Percentiles rank a stretch among this genome's conserved stretches.
Evolutionary conservation across 2,329 filamentous ascomycete species (phyloP).

Genomic region (Aureobasidium sp.): DNA sequence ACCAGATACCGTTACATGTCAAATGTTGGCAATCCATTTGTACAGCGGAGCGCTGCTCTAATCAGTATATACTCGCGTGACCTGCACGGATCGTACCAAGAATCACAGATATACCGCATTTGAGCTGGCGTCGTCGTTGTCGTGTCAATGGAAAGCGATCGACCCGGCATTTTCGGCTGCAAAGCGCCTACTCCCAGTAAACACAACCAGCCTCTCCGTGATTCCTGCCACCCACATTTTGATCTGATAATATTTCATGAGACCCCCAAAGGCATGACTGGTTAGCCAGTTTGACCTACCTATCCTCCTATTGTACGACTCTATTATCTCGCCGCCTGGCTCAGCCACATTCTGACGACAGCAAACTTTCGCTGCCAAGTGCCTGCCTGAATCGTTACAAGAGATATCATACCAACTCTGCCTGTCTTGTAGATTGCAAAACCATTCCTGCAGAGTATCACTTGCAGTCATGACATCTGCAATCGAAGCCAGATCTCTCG

Average conservation of each 20-base stretch:
- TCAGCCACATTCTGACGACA: conserved; percentile 16
- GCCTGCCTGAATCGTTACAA: not conserved
- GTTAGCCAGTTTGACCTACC: not conserved
- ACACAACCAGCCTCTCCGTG: not conserved
- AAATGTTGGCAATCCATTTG: not conserved
- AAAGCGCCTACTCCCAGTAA: not conserved
- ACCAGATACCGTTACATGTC: not conserved
- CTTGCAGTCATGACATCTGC: conserved; percentile 18
- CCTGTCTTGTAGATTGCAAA: not conserved
- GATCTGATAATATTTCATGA: not conserved
- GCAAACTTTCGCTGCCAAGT: conserved; percentile 2
- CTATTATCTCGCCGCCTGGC: not conserved
- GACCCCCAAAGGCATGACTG: not conserved
- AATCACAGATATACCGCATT: not conserved
- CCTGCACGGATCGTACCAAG: not conserved
- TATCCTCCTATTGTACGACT: not conserved
- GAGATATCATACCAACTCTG: not conserved
- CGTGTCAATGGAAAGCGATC: not conserved
- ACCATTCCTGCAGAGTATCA: not conserved
- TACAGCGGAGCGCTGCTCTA: not conserved
- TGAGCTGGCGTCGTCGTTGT: not conserved
- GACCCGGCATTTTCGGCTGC: not conserved
- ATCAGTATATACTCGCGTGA: not conserved
- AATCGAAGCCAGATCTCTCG: conserved; percentile 76
- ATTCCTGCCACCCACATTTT: not conserved